These are phyloP conservation scores for Harringtonia lauricola DNA, from an alignment of 2,329 filamentous ascomycete genomes.

Conservation along the genomic window DNA sequence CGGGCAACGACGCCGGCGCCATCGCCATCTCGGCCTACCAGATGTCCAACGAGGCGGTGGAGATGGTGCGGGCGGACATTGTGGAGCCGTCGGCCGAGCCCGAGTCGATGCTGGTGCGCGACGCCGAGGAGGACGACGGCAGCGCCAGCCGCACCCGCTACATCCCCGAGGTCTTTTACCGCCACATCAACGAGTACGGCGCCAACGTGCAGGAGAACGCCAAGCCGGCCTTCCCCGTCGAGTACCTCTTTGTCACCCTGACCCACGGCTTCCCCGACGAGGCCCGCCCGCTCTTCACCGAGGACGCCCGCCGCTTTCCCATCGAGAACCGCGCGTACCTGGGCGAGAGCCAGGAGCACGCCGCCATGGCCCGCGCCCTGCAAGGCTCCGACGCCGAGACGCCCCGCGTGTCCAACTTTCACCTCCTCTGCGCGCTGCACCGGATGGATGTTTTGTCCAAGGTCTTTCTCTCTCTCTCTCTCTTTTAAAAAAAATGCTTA, in stretches of 20 bases:
- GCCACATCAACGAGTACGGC: slow-evolving; percentile 90
- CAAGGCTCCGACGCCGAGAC: slow-evolving; percentile 48
- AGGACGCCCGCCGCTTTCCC: slow-evolving; percentile 56
- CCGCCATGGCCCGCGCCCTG: slow-evolving; percentile 56
- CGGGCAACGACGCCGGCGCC: slow-evolving; percentile 80
- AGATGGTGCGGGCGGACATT: slow-evolving; percentile 93
- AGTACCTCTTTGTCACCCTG: slow-evolving; percentile 90
- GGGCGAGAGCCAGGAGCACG: slow-evolving; percentile 74
- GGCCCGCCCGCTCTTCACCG: slow-evolving; percentile 65
- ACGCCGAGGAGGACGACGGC: slow-evolving; percentile 75
- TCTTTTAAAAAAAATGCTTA: not conserved
- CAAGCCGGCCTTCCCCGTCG: slow-evolving; percentile 90
- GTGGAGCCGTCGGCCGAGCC: slow-evolving; percentile 92
- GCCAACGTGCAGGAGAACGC: slow-evolving; percentile 95
- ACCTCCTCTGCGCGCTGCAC: slow-evolving; percentile 80
- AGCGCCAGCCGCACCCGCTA: slow-evolving; percentile 64
- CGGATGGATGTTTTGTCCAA: slow-evolving; percentile 72
- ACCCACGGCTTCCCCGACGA: slow-evolving; percentile 90
- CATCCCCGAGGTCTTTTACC: slow-evolving; percentile 95
- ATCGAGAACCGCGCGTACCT: slow-evolving; percentile 86
- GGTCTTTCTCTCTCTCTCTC: slow-evolving; percentile 36
- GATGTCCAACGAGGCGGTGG: slow-evolving; percentile 86
- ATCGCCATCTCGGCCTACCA: slow-evolving; percentile 90
- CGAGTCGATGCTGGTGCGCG: slow-evolving; percentile 84
- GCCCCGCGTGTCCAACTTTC: slow-evolving; percentile 78